Percentiles rank a stretch among this genome's conserved stretches.
Evolutionary conservation across 495 filamentous ascomycete genomes (phyloP).

Genomic region (Lentithecium fluviatile): DNA sequence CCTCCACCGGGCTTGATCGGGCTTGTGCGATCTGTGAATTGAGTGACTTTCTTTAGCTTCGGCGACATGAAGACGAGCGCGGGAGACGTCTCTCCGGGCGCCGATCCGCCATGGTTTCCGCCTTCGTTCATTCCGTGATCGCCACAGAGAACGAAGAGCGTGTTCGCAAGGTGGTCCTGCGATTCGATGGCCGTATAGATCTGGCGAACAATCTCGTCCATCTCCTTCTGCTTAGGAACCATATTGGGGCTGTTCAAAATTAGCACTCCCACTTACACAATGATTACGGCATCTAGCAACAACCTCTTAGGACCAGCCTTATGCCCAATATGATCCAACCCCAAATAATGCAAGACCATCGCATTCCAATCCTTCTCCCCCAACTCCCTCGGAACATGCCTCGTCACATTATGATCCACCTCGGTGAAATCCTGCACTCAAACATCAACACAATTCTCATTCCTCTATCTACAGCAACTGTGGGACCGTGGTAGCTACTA

Average conservation of each 20-base stretch:
- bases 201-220: conserved; percentile 77
- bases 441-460: conserved; percentile 37
- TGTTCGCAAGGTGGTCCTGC: conserved; percentile 66
- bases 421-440: conserved; percentile 85
- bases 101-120: conserved; percentile 93
- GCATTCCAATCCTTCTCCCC: conserved; percentile 80
- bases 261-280: neutral
- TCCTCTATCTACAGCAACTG: neutral
- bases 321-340: conserved; percentile 96
- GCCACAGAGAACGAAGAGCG: conserved; percentile 82
- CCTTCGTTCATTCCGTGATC: conserved; percentile 99
- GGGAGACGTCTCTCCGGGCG: conserved; percentile 87
- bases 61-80: conserved; percentile 91
- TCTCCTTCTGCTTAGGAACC: conserved; percentile 88
- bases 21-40: conserved; percentile 44
- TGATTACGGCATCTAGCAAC: neutral
- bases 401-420: conserved; percentile 95
- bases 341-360: conserved; percentile 92
- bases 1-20: conserved; percentile 41
- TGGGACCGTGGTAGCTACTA: conserved; percentile 45
- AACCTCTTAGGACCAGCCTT: conserved; percentile 89
- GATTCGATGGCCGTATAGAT: conserved; percentile 75
- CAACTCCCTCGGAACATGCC: conserved; percentile 79
- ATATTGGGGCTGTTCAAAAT: conserved; percentile 69
- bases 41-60: conserved; percentile 62